Conservation (phyloP, 2,329 filamentous ascomycete species). For the Microdochium trichocladiopsis region DNA sequence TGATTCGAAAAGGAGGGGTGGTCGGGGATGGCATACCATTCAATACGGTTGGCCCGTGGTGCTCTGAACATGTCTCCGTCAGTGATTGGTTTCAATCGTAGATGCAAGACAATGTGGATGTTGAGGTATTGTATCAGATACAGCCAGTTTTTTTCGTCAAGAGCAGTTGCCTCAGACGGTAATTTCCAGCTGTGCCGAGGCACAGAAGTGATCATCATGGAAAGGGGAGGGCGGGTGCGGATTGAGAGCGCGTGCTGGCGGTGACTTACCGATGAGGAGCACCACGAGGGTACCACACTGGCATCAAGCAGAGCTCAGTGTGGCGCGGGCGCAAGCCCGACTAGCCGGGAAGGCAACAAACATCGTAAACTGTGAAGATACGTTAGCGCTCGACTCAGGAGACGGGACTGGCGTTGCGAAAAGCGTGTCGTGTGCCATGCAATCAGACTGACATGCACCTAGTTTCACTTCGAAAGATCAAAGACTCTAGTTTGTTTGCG, state of each 20-base stretch:
- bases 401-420: slow-evolving; percentile 11
- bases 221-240: slow-evolving; percentile 5
- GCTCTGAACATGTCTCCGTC: background rate
- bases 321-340: background rate
- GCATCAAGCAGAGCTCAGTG: background rate
- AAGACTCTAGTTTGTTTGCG: slow-evolving; percentile 94
- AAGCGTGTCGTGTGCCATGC: background rate
- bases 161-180: slow-evolving; percentile 73
- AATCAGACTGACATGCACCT: slow-evolving; percentile 91
- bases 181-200: slow-evolving; percentile 83
- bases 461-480: slow-evolving; percentile 83
- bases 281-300: background rate
- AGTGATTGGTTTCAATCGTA: slow-evolving; percentile 9
- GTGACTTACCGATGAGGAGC: background rate
- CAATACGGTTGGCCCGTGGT: background rate
- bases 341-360: background rate
- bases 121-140: slow-evolving; percentile 52
- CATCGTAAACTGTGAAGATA: slow-evolving; percentile 9
- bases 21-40: slow-evolving; percentile 8
- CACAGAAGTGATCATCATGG: slow-evolving; percentile 63
- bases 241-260: background rate
- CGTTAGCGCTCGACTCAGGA: slow-evolving; percentile 4
- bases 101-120: slow-evolving; percentile 5
- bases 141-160: slow-evolving; percentile 84
- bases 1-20: slow-evolving; percentile 8